Evolutionary conservation across 2,329 filamentous ascomycete genomes (phyloP), one percentile per base, ranked within the genome.

Genomic region (Cladophialophora immunda): DNA sequence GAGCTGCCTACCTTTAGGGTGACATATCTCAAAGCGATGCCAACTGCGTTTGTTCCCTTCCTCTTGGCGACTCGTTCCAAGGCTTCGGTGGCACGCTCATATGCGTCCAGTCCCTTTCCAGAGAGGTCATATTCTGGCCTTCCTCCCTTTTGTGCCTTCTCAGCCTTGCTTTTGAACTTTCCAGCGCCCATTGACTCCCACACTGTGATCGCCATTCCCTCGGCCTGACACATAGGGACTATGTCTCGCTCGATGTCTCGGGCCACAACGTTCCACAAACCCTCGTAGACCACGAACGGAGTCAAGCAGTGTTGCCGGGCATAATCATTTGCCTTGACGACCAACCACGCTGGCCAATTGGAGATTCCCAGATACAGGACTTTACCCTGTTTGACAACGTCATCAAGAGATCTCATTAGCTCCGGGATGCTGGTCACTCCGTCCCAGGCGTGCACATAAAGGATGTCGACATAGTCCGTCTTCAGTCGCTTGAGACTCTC

Each of bases 181-280:
- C 85, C 85, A 62, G 81, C 79, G 45, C 84, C 85, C 15, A 88
- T 78, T 1, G 81, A 75, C 15, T 83, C 84, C 83, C 84, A 87
- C 0, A 86, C 86, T 0, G 82, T 83, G 9, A 89, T 75, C 0
- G 81, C 87, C 85, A 90, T 89, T 34, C 88, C 88, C 72, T 90
- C 86, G 22, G 82, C 81, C 47, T 81, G 81, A 38, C 78, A 81
- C 89, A 91, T 91, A 45, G 87, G 88, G 38, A 91, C 82, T 71
- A 90, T 88, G n/a, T 90, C 88, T 29, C 87, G 83, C 79, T 90
- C 88, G 58, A 91, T 86, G 75, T 92, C 90, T 32, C 90, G 85
- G 52, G 86, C 82, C 1, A 80, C 82, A 15, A 84, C 82, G 34
- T 80, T 85, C 88, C 88, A 92, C 15, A 79, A 80, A 13, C 89